These are phyloP conservation scores for Populus tomentosa DNA, from an alignment of 441 rosid genomes.

Conservation along the genomic window DNA sequence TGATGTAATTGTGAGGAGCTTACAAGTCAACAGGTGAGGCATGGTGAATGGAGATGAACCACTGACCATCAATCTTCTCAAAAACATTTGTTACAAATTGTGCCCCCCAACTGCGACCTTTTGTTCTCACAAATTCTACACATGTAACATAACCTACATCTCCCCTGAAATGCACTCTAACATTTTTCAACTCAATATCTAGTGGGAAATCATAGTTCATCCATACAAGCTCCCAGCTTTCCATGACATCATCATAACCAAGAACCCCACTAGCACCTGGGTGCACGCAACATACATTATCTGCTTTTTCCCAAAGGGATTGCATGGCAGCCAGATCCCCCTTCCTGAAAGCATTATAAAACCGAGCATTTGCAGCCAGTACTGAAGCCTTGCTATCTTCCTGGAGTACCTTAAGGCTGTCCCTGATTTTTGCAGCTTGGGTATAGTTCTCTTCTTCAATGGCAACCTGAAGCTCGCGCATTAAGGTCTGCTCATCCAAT, in stretches of 20 bases:
- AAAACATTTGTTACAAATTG: constrained; percentile 86
- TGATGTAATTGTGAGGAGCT: background rate
- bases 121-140: constrained; percentile 75
- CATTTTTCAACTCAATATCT: constrained; percentile 65
- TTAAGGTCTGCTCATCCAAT: constrained; percentile 54
- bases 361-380: constrained; percentile 65
- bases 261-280: constrained; percentile 78
- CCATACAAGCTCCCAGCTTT: constrained; percentile 94
- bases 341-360: constrained; percentile 63
- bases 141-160: constrained; percentile 72
- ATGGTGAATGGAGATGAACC: constrained; percentile 86
- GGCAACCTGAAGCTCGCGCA: constrained; percentile 53
- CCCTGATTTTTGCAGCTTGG: constrained; percentile 76
- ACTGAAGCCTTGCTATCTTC: constrained; percentile 65
- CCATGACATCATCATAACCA: constrained; percentile 70
- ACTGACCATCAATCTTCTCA: constrained; percentile 63
- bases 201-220: constrained; percentile 81
- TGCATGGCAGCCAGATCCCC: constrained; percentile 75
- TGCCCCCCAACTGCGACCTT: constrained; percentile 89
- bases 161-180: constrained; percentile 63
- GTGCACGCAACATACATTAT: constrained; percentile 68
- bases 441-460: constrained; percentile 75
- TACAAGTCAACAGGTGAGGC: constrained; percentile 81
- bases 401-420: constrained; percentile 49
- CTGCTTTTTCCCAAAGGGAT: constrained; percentile 57